phyloP scores from a whole-genome alignment of 2,329 filamentous ascomycete genomes.

The Phialophora expanda region DNA sequence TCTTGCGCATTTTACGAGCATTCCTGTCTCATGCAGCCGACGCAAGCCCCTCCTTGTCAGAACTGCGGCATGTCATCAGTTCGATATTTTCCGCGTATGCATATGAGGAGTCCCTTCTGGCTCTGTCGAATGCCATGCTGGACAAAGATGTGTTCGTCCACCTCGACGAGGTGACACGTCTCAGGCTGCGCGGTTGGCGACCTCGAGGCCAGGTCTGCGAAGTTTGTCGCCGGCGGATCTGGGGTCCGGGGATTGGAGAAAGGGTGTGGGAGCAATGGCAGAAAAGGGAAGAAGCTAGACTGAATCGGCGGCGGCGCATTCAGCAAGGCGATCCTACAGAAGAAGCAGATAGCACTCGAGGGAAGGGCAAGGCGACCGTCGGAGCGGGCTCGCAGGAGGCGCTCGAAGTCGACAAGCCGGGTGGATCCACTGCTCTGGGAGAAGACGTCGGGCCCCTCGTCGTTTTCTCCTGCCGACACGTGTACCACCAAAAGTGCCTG shows the following conservation, averaged over 20 bases:
- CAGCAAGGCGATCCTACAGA: slow-evolving; percentile 17
- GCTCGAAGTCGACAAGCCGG: slow-evolving; percentile 15
- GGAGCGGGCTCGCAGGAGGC: slow-evolving; percentile 21
- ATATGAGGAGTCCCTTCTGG: slow-evolving; percentile 88
- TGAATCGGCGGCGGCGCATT: slow-evolving; percentile 32
- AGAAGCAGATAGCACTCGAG: slow-evolving; percentile 29
- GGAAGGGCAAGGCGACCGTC: slow-evolving; percentile 37
- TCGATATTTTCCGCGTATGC: slow-evolving; percentile 95
- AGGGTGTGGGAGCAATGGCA: slow-evolving; percentile 85
- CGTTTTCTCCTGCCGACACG: slow-evolving; percentile 56
- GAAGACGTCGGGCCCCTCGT: slow-evolving; percentile 45
- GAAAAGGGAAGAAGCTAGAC: slow-evolving; percentile 53
- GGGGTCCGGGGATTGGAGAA: slow-evolving; percentile 83
- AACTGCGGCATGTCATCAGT: slow-evolving; percentile 80
- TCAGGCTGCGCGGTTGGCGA: slow-evolving; percentile 86
- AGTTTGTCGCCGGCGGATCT: slow-evolving; percentile 78
- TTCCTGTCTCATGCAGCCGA: slow-evolving; percentile 84
- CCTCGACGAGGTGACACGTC: slow-evolving; percentile 73
- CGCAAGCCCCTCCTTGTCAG: slow-evolving; percentile 82
- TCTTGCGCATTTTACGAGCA: slow-evolving; percentile 84
- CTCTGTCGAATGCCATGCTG: slow-evolving; percentile 81
- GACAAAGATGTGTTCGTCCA: slow-evolving; percentile 87
- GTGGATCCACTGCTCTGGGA: slow-evolving; percentile 1
- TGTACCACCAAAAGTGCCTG: slow-evolving; percentile 56
- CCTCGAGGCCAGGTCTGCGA: slow-evolving; percentile 87